Conservation (phyloP, 2,329 filamentous ascomycete genomes). For the Dothideomycetidae sp. region DNA sequence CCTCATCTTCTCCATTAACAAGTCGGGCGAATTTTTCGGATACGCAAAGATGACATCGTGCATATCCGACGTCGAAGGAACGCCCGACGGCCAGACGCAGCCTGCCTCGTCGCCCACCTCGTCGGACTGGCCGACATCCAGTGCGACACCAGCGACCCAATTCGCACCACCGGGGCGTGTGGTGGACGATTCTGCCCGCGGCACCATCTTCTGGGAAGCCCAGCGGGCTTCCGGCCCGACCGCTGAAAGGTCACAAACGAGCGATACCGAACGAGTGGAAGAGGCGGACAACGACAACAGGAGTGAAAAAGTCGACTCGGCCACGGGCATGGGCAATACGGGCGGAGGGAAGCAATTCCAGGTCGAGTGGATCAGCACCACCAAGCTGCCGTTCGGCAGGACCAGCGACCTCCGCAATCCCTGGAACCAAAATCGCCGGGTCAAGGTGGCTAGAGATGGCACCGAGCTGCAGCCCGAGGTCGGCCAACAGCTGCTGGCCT, state of each 20-base stretch:
- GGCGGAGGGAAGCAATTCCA: constrained; percentile 84
- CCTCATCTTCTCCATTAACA: constrained; percentile 90
- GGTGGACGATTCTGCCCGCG: constrained; percentile 83
- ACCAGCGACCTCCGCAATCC: constrained; percentile 78
- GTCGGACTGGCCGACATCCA: constrained; percentile 61
- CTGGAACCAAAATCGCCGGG: constrained; percentile 88
- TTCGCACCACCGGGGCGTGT: constrained; percentile 70
- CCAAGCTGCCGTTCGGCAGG: constrained; percentile 71
- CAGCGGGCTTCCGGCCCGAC: constrained; percentile 43
- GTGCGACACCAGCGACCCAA: constrained; percentile 63
- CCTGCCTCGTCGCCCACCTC: constrained; percentile 28
- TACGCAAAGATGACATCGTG: constrained; percentile 81
- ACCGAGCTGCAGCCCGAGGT: constrained; percentile 79
- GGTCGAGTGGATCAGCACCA: constrained; percentile 78
- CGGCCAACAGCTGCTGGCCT: constrained; percentile 60
- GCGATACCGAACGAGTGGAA: constrained; percentile 35
- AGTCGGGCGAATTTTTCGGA: constrained; percentile 92
- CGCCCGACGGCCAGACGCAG: constrained; percentile 31
- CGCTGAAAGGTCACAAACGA: too few species aligned
- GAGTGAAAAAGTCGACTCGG: too few species aligned
- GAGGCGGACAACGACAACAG: too few species aligned
- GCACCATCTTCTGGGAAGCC: constrained; percentile 93
- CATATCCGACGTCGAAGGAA: constrained; percentile 61
- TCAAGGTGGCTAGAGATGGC: constrained; percentile 89
- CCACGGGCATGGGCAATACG: too few species aligned